Percentiles rank a stretch among this genome's conserved stretches.
Evolutionary conservation across 2,329 filamentous ascomycete species (phyloP).

Genomic region (Colletotrichum zoysiae): DNA sequence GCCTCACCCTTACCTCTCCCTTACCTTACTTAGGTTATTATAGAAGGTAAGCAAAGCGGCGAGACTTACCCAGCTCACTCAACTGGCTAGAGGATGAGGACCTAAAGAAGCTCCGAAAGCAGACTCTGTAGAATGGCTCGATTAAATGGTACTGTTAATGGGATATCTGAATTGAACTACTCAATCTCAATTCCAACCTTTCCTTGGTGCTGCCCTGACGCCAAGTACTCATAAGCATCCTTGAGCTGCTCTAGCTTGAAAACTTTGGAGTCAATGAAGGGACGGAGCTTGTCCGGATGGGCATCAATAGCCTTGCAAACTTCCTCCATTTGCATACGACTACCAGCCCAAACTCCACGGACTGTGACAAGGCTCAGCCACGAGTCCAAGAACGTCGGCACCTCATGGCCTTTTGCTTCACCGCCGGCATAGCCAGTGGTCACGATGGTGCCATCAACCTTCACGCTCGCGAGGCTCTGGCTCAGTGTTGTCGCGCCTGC

Average conservation of each 20-base stretch:
- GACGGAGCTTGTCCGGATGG: slow-evolving; percentile 52
- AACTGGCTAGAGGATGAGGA: too few species aligned
- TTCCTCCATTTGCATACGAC: slow-evolving; percentile 58
- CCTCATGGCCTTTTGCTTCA: slow-evolving; percentile 46
- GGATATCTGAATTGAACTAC: slow-evolving; percentile 27
- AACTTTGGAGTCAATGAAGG: slow-evolving; percentile 59
- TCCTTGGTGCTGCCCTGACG: slow-evolving; percentile 51
- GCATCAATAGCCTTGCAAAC: slow-evolving; percentile 64
- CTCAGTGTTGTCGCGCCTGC: slow-evolving; percentile 55
- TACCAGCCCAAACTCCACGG: slow-evolving; percentile 62
- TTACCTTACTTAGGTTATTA: too few species aligned
- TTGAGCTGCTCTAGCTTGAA: slow-evolving; percentile 60
- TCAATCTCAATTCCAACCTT: slow-evolving; percentile 60
- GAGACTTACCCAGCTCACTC: too few species aligned
- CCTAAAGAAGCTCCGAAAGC: too few species aligned
- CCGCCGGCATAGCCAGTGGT: slow-evolving; percentile 52
- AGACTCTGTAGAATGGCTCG: background rate
- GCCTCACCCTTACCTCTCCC: too few species aligned
- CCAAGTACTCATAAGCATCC: slow-evolving; percentile 58
- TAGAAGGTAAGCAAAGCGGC: too few species aligned
- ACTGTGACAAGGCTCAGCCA: slow-evolving; percentile 56
- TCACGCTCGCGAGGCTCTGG: slow-evolving; percentile 56
- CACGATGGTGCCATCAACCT: slow-evolving; percentile 56
- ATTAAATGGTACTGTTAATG: too few species aligned
- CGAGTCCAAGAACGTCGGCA: slow-evolving; percentile 45